A percentile compares a stretch with the other conserved stretches of the same genome.
These are phyloP conservation scores for Dysphania ambrosioides DNA, from an alignment of 148 eudicot genomes.

Conservation along the genomic window DNA sequence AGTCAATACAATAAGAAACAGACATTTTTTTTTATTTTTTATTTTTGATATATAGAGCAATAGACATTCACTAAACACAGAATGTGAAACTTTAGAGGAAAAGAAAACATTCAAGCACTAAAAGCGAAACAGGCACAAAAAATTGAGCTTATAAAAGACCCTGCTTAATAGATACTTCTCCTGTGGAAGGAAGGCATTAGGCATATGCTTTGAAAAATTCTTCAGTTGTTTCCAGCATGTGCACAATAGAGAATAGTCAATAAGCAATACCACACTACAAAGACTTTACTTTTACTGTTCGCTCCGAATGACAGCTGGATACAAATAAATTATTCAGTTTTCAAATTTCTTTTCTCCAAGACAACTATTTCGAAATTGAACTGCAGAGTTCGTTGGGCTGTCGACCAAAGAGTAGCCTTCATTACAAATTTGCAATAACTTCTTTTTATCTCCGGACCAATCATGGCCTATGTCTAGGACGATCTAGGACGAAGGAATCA, in stretches of 20 bases:
- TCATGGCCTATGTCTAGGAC: background rate
- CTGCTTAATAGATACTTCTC: background rate
- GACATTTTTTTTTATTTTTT: too few relatives aligned
- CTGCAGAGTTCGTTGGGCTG: background rate
- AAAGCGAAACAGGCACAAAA: background rate
- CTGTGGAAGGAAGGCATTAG: constrained; percentile 1
- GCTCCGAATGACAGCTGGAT: too few relatives aligned
- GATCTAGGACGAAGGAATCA: too few relatives aligned
- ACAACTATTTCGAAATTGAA: background rate
- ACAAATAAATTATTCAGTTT: background rate
- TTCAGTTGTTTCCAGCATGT: background rate
- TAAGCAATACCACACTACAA: background rate
- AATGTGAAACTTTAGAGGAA: background rate
- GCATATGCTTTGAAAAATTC: background rate
- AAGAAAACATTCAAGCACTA: background rate
- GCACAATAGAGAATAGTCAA: background rate
- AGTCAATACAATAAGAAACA: background rate
- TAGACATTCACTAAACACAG: background rate
- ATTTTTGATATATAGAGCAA: too few relatives aligned
- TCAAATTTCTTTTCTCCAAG: background rate
- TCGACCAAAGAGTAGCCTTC: background rate
- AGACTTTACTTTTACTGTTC: background rate
- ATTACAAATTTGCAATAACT: background rate
- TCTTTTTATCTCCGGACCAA: background rate
- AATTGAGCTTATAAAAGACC: background rate